Percentiles rank a stretch among this genome's conserved stretches.
These are phyloP conservation scores for Pyrenula aspistea DNA, from an alignment of 495 filamentous ascomycete genomes.

Conservation along the genomic window DNA sequence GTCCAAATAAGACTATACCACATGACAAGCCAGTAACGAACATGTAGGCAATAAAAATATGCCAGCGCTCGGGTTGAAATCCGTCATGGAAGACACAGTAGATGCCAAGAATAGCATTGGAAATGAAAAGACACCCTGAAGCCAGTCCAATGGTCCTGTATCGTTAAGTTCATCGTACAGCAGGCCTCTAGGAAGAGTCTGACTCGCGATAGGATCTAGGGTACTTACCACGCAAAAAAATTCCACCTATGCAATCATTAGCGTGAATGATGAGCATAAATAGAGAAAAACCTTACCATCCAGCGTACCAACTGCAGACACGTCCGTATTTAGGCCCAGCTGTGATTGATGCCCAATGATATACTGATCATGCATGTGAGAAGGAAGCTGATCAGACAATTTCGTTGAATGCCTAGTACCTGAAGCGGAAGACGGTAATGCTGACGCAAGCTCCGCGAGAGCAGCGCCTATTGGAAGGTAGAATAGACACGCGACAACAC, in stretches of 20 bases:
- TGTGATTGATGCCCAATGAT: slow-evolving; percentile 30
- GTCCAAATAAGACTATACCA: slow-evolving; percentile 51
- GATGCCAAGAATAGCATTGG: slow-evolving; percentile 5
- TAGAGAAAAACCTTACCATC: slow-evolving; percentile 70
- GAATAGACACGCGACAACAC: slow-evolving; percentile 35
- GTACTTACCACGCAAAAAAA: background rate
- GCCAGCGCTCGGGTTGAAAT: slow-evolving; percentile 32
- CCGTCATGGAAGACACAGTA: background rate
- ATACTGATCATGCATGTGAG: slow-evolving; percentile 9
- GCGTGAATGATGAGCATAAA: slow-evolving; percentile 42
- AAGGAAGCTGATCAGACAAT: background rate
- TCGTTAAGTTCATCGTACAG: background rate
- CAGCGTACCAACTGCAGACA: slow-evolving; percentile 62
- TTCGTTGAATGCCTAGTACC: background rate
- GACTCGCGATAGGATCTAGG: background rate
- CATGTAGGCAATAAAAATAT: slow-evolving; percentile 60
- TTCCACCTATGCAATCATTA: background rate
- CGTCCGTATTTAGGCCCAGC: slow-evolving; percentile 62
- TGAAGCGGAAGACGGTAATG: slow-evolving; percentile 62
- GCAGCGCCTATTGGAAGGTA: slow-evolving; percentile 43
- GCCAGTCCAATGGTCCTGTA: slow-evolving; percentile 17
- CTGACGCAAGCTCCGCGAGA: slow-evolving; percentile 64
- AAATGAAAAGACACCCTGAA: slow-evolving; percentile 54
- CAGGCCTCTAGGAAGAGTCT: background rate
- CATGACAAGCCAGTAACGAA: slow-evolving; percentile 51